Percentiles rank a stretch among this genome's conserved stretches.
phyloP scores from a whole-genome alignment of 495 filamentous ascomycete genomes.

The Neurospora discreta region DNA sequence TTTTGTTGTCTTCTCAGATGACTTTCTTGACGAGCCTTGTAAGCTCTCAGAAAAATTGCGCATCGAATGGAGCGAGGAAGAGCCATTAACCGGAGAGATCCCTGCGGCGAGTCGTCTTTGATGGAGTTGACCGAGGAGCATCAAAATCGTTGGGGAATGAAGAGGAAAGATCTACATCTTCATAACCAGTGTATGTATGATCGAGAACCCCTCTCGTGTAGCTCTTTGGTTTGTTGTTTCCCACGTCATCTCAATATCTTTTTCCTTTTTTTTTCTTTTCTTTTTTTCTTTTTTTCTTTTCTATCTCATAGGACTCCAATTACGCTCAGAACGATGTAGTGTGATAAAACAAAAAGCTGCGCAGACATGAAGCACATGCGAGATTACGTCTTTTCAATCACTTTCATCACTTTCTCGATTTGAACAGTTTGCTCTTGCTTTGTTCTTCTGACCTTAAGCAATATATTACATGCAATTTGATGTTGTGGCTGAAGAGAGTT shows the following conservation, averaged over 20 bases:
- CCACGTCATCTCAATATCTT: no score
- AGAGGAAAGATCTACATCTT: neutral
- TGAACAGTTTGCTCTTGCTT: neutral
- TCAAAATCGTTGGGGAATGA: neutral
- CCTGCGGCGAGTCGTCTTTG: neutral
- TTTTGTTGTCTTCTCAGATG: neutral
- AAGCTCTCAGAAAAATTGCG: neutral
- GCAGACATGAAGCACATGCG: neutral
- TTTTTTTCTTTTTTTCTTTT: no score
- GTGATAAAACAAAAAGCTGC: neutral
- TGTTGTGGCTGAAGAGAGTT: neutral
- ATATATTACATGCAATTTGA: neutral
- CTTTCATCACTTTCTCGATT: neutral
- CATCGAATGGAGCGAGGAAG: neutral
- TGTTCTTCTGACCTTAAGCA: neutral
- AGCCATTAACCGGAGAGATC: neutral
- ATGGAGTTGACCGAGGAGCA: neutral
- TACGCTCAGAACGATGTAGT: neutral
- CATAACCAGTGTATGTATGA: neutral
- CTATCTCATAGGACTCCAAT: no score
- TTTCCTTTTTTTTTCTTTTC: no score
- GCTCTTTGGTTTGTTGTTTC: no score
- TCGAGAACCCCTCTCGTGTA: no score
- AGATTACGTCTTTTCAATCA: neutral
- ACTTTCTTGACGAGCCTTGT: neutral